Percentiles rank a stretch among this genome's conserved stretches.
These are phyloP conservation scores for Leccinum sublutescens DNA, from an alignment of 768 basidiomycete genomes.

Conservation along the genomic window DNA sequence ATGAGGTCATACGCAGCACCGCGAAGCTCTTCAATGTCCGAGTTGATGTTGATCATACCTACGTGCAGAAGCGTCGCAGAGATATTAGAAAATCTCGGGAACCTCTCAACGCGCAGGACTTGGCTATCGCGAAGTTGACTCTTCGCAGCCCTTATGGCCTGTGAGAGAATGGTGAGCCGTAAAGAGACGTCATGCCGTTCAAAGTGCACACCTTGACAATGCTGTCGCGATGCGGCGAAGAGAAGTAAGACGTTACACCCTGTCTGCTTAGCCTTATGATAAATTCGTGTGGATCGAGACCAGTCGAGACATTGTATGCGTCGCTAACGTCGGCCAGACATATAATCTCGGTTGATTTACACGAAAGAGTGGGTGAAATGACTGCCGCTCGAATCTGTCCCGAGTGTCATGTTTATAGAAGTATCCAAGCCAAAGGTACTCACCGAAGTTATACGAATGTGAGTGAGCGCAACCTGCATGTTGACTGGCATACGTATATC, in stretches of 20 bases:
- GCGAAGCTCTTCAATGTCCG: slow-evolving; percentile 74
- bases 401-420: slow-evolving; percentile 5
- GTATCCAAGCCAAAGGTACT: slow-evolving; percentile 22
- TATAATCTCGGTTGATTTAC: slow-evolving; percentile 82
- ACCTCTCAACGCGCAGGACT: slow-evolving; percentile 54
- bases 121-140: slow-evolving; percentile 59
- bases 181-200: background rate
- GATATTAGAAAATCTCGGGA: slow-evolving; percentile 78
- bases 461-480: slow-evolving; percentile 63
- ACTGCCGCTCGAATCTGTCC: slow-evolving; percentile 64
- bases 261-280: slow-evolving; percentile 74
- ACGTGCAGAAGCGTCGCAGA: slow-evolving; percentile 86
- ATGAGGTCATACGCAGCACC: slow-evolving; percentile 78
- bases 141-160: slow-evolving; percentile 79
- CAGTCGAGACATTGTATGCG: slow-evolving; percentile 77
- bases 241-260: slow-evolving; percentile 73
- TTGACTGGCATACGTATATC: slow-evolving; percentile 71
- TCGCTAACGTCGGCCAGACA: slow-evolving; percentile 81
- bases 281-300: slow-evolving; percentile 76
- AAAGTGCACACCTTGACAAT: slow-evolving; percentile 63
- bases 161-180: slow-evolving; percentile 2
- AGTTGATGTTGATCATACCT: slow-evolving; percentile 75
- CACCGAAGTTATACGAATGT: slow-evolving; percentile 77
- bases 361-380: slow-evolving; percentile 65
- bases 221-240: slow-evolving; percentile 62